phyloP scores from a whole-genome alignment of 345 rosid species.

The Corchorus capsularis region DNA sequence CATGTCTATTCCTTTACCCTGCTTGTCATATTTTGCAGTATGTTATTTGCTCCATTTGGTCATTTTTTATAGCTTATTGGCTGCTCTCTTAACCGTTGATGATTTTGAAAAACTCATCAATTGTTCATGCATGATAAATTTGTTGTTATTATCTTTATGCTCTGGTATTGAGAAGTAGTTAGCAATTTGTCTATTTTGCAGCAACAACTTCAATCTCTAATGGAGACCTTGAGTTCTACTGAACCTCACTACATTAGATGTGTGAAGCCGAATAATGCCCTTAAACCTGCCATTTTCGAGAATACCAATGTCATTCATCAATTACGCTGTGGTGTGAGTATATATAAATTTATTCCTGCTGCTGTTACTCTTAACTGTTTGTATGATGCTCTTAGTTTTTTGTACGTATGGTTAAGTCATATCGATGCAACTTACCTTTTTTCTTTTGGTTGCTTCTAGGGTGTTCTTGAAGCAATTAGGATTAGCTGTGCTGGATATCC shows the following conservation, averaged over 20 bases:
- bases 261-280: slow-evolving; percentile 91
- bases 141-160: slow-evolving; percentile 6
- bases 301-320: slow-evolving; percentile 88
- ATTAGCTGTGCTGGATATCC: slow-evolving; percentile 99
- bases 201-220: slow-evolving; percentile 97
- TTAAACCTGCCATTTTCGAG: slow-evolving; percentile 92
- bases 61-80: not conserved
- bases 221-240: slow-evolving; percentile 87
- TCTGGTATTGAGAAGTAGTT: not conserved
- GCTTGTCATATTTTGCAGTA: not conserved
- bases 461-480: slow-evolving; percentile 96
- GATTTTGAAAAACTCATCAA: slow-evolving; percentile 2
- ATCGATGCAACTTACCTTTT: slow-evolving; percentile 10
- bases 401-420: not conserved
- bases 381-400: not conserved
- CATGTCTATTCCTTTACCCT: not conserved
- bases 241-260: slow-evolving; percentile 99
- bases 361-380: slow-evolving; percentile 1
- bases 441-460: slow-evolving; percentile 31
- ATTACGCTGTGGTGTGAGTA: slow-evolving; percentile 97
- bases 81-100: not conserved
- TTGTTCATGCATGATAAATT: not conserved
- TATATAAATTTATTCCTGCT: slow-evolving; percentile 22
- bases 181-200: slow-evolving; percentile 41
- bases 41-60: not conserved